Conservation (phyloP, 805 yeast genomes). For the Pichia sporocuriosa region DNA sequence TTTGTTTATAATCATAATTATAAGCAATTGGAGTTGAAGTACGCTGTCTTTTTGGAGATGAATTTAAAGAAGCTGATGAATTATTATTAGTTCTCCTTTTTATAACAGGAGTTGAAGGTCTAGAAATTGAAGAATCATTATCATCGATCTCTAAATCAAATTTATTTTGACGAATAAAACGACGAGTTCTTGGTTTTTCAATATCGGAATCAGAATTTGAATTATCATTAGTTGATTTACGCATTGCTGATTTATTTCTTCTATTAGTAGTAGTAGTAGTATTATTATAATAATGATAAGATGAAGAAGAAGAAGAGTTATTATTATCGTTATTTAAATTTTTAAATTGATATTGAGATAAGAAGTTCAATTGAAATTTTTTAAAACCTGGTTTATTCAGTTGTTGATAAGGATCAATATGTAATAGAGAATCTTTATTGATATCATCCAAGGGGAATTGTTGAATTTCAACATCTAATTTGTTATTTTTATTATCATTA, state of each 20-base stretch:
- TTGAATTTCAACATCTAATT: not conserved
- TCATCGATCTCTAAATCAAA: conserved; percentile 27
- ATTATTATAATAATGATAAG: not conserved
- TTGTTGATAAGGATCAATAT: conserved; percentile 46
- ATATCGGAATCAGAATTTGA: conserved; percentile 27
- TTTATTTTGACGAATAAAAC: conserved; percentile 33
- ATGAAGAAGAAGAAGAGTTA: conserved; percentile 7
- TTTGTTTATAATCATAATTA: conserved; percentile 54
- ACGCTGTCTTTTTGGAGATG: conserved; percentile 15
- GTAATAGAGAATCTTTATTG: conserved; percentile 18
- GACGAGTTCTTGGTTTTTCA: conserved; percentile 56
- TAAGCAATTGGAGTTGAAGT: conserved; percentile 40
- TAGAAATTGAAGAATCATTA: conserved; percentile 19
- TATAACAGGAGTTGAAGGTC: conserved; percentile 28
- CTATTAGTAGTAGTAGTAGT: not conserved
- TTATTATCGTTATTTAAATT: conserved; percentile 11
- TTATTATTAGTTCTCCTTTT: not conserved
- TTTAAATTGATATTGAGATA: conserved; percentile 42
- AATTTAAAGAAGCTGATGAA: conserved; percentile 5
- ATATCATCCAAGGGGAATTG: not conserved
- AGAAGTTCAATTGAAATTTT: conserved; percentile 42
- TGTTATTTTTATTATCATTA: not conserved
- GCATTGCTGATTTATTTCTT: conserved; percentile 4
- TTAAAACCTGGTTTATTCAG: conserved; percentile 39
- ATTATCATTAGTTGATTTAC: conserved; percentile 15